A percentile compares a stretch with the other conserved stretches of the same genome.
Evolutionary conservation across 805 yeast genomes (phyloP).

Genomic region (Kodamaea jinghongensis): DNA sequence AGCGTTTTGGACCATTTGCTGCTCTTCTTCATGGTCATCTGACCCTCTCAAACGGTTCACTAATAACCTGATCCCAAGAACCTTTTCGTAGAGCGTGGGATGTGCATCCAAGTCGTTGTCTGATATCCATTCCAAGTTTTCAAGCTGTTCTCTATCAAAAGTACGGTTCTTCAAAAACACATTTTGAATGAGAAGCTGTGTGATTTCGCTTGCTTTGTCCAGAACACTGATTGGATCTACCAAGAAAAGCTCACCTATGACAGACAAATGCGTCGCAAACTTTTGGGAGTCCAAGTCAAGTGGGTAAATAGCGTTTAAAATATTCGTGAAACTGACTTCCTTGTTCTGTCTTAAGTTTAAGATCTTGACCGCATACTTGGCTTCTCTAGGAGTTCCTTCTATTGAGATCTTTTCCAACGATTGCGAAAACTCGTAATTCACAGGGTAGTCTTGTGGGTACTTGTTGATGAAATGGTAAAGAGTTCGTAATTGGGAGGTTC

Average conservation of each 20-base stretch:
- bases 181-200: conserved; percentile 57
- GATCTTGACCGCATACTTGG: conserved; percentile 62
- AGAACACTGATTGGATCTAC: conserved; percentile 49
- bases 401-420: conserved; percentile 46
- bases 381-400: conserved; percentile 56
- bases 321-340: conserved; percentile 36
- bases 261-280: conserved; percentile 56
- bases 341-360: conserved; percentile 47
- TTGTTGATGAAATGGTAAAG: conserved; percentile 56
- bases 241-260: conserved; percentile 57
- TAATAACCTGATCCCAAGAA: conserved; percentile 52
- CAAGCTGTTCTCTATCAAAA: conserved; percentile 19
- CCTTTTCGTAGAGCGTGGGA: conserved; percentile 44
- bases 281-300: conserved; percentile 34
- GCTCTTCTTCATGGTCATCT: conserved; percentile 27
- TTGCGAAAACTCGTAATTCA: conserved; percentile 42
- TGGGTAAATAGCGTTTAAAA: conserved; percentile 50
- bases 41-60: conserved; percentile 52
- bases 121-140: conserved; percentile 41
- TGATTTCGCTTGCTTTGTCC: conserved; percentile 54
- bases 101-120: conserved; percentile 40
- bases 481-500: conserved; percentile 49
- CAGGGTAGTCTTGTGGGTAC: conserved; percentile 47
- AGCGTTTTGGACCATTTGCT: conserved; percentile 42
- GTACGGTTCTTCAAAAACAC: conserved; percentile 51